Conservation (phyloP, 148 eudicot species). For the Fagopyrum esculentum region DNA sequence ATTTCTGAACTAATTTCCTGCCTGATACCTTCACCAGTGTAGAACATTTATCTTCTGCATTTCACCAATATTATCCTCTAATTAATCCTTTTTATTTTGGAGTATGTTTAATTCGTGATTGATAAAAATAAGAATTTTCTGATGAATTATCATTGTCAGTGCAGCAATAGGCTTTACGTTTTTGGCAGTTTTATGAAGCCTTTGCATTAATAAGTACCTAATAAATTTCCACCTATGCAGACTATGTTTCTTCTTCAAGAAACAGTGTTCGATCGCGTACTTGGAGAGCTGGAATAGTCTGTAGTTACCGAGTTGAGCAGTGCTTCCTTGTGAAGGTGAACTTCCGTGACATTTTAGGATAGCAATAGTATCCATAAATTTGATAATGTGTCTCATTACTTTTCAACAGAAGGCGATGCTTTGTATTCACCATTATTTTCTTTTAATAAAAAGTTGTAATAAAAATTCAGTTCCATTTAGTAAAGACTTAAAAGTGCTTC, state of each 20-base stretch:
- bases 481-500: background rate
- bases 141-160: background rate
- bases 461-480: background rate
- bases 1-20: background rate
- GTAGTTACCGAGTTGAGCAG: slow-evolving; percentile 87
- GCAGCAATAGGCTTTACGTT: background rate
- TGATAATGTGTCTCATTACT: background rate
- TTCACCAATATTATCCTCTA: background rate
- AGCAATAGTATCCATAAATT: background rate
- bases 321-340: slow-evolving; percentile 91
- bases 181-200: background rate
- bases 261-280: slow-evolving; percentile 97
- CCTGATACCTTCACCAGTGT: background rate
- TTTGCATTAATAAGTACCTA: background rate
- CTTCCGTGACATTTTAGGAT: background rate
- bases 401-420: background rate
- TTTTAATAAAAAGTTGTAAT: background rate
- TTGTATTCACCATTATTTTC: background rate
- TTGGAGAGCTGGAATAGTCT: slow-evolving; percentile 94
- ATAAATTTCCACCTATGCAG: slow-evolving; percentile 22
- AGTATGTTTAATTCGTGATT: background rate
- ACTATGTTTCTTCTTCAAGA: slow-evolving; percentile 77
- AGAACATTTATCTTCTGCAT: background rate
- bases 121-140: background rate
- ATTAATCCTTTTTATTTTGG: background rate